Evolutionary conservation across 31 red algal species (phyloP).

Genomic region (Asparagopsis taxiformis): DNA sequence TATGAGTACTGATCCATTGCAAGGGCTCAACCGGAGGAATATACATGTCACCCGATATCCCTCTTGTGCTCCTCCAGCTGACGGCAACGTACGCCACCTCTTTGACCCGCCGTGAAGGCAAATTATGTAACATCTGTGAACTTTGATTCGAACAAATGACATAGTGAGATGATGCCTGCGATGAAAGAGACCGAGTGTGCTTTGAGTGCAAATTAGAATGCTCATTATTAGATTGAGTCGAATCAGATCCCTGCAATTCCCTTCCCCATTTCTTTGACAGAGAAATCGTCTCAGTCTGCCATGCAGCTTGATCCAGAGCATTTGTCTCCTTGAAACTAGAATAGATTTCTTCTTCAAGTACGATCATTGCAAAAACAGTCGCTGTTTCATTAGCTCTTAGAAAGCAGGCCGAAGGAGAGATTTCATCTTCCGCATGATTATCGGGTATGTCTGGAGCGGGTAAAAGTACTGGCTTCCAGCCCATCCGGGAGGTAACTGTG

Average conservation of each 20-base stretch:
- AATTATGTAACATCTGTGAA: no score
- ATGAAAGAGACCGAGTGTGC: no score
- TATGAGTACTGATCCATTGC: constrained; percentile 42
- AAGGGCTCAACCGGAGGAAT: constrained; percentile 50
- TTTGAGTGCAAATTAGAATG: no score
- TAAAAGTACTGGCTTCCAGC: constrained; percentile 50
- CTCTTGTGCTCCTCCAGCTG: constrained; percentile 21
- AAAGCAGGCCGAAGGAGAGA: constrained; percentile 16
- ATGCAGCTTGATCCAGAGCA: not conserved
- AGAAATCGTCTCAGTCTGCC: no score
- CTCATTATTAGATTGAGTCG: no score
- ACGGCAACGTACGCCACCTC: constrained; percentile 47
- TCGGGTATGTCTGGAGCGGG: constrained; percentile 10
- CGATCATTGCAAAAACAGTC: constrained; percentile 56
- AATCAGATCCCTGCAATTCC: no score
- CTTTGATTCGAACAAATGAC: no score
- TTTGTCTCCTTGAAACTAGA: constrained; percentile 1
- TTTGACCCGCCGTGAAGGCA: no score
- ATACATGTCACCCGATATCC: constrained; percentile 25
- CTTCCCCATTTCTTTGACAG: no score
- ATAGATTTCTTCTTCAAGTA: constrained; percentile 14
- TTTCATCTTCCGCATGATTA: constrained; percentile 10
- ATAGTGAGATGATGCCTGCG: no score
- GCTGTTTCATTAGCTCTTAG: constrained; percentile 63
- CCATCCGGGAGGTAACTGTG: constrained; percentile 29